Base-by-base conservation (phyloP, 371 early-diverging fungal genomes). In the Mucor saturninus region DNA sequence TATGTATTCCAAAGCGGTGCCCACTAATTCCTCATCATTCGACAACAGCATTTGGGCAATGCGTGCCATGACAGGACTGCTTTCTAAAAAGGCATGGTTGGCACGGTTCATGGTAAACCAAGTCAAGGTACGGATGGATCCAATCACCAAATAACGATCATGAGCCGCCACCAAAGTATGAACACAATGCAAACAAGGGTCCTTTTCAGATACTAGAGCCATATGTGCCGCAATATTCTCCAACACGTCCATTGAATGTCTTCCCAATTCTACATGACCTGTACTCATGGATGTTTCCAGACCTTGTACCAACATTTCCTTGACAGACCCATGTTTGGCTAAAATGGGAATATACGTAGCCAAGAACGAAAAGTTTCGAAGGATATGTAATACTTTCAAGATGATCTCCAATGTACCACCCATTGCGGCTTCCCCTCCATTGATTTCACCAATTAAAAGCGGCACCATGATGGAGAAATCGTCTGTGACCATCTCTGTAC, bases 331-430 rank as follows among this genome's bases (percentile, higher is more conserved):
- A 60, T 85, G 74, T 5, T 76, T 64, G 13, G 83, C 76, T 15
- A 91, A 70, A 2, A 80, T 71, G 7, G 70, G 57, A 4, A 84
- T 77, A 53, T 88, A 88, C 48, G 79, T 74, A 0, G 86, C 79
- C 50, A 89, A 65, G 64, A 90, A 85, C 0, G 91, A 87, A 49
- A 92, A 77, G 61, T 93, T 93, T 49, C 91, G 84, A 3, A 91
- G 61, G 37, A 91, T 85, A 54, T 91, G 92, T 53, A 92, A 74
- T 9, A 89, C 82, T 65, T 92, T 91, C 14, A 92, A 75, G 4
- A 86, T 76, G 10, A 89, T 85, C 54, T 89, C 89, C 62, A 84
- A 7, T 46, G 62, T 21, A 5, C 48, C 55, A n/a, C n/a, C 8
- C 35, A 35, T 51, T 8, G 39, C 26, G 10, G 40, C 9, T 9